Conservation (phyloP, 768 basidiomycete species). For the Xerocomellus intermedius region DNA sequence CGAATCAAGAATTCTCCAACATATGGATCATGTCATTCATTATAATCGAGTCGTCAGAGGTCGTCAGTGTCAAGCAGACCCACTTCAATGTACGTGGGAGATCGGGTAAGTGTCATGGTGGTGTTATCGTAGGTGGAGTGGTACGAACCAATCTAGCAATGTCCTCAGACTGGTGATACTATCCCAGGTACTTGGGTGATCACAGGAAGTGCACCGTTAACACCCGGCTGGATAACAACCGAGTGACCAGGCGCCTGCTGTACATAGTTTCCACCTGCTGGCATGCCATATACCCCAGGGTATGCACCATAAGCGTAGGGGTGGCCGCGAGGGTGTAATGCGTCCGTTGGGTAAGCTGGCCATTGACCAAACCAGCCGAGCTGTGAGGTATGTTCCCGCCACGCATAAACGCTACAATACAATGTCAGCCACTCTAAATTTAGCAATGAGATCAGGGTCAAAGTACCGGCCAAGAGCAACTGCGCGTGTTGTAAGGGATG, state of each 20-base stretch:
- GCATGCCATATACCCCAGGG: constrained; percentile 17
- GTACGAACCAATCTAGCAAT: neutral
- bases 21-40: neutral
- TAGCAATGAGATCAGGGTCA: neutral
- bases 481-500: constrained; percentile 49
- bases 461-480: constrained; percentile 32
- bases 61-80: constrained; percentile 11
- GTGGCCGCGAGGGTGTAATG: constrained; percentile 20
- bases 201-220: constrained; percentile 57
- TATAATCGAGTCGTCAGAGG: constrained; percentile 7
- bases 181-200: constrained; percentile 56
- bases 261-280: constrained; percentile 37
- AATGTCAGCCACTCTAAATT: neutral
- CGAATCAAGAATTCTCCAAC: constrained; percentile 1
- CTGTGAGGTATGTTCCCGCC: constrained; percentile 44
- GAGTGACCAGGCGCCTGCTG: constrained; percentile 59
- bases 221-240: constrained; percentile 65
- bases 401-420: constrained; percentile 27
- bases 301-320: constrained; percentile 36
- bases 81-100: neutral
- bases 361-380: constrained; percentile 76
- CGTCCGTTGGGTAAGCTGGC: constrained; percentile 50
- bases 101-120: neutral
- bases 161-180: constrained; percentile 19
- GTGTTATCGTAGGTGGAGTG: neutral